Conservation (phyloP, 768 basidiomycete genomes). For the Leccinum truebloodii region DNA sequence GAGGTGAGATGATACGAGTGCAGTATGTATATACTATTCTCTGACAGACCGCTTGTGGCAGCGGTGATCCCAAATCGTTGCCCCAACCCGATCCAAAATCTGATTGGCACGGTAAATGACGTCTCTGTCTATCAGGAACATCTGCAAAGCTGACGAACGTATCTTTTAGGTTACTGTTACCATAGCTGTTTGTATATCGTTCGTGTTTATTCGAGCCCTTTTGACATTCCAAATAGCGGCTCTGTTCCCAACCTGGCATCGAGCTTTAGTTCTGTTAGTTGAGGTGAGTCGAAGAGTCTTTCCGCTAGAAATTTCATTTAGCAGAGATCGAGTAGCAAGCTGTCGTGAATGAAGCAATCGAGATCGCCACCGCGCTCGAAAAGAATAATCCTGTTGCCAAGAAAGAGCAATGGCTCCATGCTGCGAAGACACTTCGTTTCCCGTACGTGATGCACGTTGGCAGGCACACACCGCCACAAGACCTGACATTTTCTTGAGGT, state of each 20-base stretch:
- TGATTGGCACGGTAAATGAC: slow-evolving; percentile 10
- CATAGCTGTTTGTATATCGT: slow-evolving; percentile 12
- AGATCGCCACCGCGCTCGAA: slow-evolving; percentile 13
- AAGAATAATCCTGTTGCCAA: background rate
- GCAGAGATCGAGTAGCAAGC: slow-evolving; percentile 14
- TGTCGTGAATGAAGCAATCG: slow-evolving; percentile 14
- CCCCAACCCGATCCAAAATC: slow-evolving; percentile 7
- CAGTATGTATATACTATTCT: too few species aligned
- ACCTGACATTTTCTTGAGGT: slow-evolving; percentile 5
- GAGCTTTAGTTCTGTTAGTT: slow-evolving; percentile 10
- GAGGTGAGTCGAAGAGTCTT: slow-evolving; percentile 7
- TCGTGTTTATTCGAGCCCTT: background rate
- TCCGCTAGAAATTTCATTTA: too few species aligned
- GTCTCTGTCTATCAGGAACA: background rate
- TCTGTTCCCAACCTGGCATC: slow-evolving; percentile 25
- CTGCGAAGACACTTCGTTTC: slow-evolving; percentile 16
- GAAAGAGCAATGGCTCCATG: slow-evolving; percentile 11
- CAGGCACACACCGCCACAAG: background rate
- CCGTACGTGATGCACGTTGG: slow-evolving; percentile 12
- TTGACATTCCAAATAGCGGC: slow-evolving; percentile 18
- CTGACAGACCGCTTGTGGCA: background rate
- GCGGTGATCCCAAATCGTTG: slow-evolving; percentile 18
- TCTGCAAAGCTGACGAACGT: slow-evolving; percentile 2
- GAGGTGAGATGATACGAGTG: background rate
- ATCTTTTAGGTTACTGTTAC: slow-evolving; percentile 20